Conservation (phyloP, 1,139 yeast species). For the Geotrichum siamense region DNA sequence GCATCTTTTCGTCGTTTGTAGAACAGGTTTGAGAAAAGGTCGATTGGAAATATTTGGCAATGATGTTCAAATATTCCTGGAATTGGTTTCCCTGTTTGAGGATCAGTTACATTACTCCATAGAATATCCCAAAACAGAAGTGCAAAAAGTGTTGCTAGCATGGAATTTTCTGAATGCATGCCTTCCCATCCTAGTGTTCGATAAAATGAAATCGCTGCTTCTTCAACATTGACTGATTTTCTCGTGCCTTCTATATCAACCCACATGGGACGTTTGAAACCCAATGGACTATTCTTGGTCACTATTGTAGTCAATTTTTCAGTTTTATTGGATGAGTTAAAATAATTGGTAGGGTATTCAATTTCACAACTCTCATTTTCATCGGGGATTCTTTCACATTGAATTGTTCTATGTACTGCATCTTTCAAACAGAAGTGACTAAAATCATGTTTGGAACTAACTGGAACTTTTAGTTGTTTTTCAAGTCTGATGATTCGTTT, state of each 20-base stretch:
- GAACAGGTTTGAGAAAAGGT: conserved; percentile 26
- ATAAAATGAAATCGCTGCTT: conserved; percentile 32
- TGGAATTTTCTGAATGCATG: conserved; percentile 35
- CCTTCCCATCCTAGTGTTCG: conserved; percentile 31
- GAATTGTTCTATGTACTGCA: conserved; percentile 9
- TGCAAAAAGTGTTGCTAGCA: conserved; percentile 30
- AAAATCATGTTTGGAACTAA: conserved; percentile 12
- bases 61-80: conserved; percentile 29
- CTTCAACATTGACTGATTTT: conserved; percentile 29
- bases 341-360: conserved; percentile 9
- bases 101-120: conserved; percentile 19
- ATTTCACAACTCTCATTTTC: conserved; percentile 3
- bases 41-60: conserved; percentile 33
- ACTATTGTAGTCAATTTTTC: conserved; percentile 8
- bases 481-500: conserved; percentile 18
- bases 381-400: conserved; percentile 8
- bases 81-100: background rate
- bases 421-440: conserved; percentile 4
- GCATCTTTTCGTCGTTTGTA: conserved; percentile 20
- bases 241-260: conserved; percentile 18
- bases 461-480: conserved; percentile 18
- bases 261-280: conserved; percentile 8
- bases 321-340: background rate
- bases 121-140: conserved; percentile 32
- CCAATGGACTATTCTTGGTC: conserved; percentile 11